Percentiles rank a stretch among this genome's conserved stretches.
Conservation (phyloP, 2,329 filamentous ascomycete species). For the Colletotrichum sp. region DNA sequence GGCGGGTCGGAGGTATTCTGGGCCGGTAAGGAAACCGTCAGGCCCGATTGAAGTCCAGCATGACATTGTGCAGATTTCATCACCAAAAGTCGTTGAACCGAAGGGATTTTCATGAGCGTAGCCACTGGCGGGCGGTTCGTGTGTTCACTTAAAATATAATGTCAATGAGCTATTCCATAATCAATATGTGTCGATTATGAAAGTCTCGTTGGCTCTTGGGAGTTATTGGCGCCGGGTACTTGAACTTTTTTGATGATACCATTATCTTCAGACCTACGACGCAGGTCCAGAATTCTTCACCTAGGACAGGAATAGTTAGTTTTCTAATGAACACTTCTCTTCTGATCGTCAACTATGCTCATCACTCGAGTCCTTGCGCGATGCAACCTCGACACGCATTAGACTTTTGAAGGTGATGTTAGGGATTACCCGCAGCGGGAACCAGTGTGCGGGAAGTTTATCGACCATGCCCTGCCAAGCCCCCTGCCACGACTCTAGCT, state of each 20-base stretch:
- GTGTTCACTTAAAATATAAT: neutral
- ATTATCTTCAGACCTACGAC: neutral
- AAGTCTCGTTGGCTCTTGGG: neutral
- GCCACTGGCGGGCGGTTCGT: neutral
- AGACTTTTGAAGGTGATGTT: neutral
- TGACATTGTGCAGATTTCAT: constrained; percentile 5
- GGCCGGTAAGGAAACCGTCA: neutral
- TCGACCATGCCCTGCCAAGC: neutral
- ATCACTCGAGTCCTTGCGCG: neutral
- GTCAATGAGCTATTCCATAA: neutral
- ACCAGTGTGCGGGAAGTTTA: neutral
- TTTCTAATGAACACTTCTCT: neutral
- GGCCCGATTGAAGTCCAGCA: constrained; percentile 2
- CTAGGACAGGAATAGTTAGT: neutral
- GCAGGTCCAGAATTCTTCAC: neutral
- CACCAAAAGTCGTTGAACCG: neutral
- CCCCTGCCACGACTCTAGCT: neutral
- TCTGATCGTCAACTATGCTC: neutral
- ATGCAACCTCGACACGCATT: neutral
- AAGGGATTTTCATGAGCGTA: neutral
- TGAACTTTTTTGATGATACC: neutral
- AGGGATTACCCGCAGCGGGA: neutral
- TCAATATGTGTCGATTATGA: neutral
- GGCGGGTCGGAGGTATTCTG: neutral
- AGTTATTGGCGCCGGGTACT: neutral